A percentile compares a stretch with the other conserved stretches of the same genome.
Conservation (phyloP, 768 basidiomycete genomes). For the Gloeopeniophorella convolvens region DNA sequence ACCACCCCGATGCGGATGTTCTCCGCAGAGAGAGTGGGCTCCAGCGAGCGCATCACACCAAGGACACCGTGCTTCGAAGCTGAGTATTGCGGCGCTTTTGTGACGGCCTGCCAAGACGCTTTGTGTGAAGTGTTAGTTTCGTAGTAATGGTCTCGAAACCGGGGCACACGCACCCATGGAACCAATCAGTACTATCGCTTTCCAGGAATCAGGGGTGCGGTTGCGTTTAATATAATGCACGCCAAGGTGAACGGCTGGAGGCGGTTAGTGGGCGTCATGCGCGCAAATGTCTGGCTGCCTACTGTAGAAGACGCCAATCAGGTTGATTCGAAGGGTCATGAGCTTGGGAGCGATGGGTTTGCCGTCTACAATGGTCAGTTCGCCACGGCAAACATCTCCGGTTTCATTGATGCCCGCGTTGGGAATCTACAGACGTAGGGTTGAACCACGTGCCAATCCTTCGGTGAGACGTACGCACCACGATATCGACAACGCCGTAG, state of each 20-base stretch:
- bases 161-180: slow-evolving; percentile 27
- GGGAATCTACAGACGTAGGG: slow-evolving; percentile 17
- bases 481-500: slow-evolving; percentile 28
- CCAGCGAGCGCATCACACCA: slow-evolving; percentile 26
- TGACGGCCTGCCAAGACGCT: slow-evolving; percentile 26
- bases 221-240: slow-evolving; percentile 27
- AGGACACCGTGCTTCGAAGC: slow-evolving; percentile 30
- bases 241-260: slow-evolving; percentile 28
- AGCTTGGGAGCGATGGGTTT: slow-evolving; percentile 26
- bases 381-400: not conserved
- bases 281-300: not conserved
- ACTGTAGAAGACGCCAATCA: slow-evolving; percentile 29
- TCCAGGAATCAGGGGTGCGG: slow-evolving; percentile 17
- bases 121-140: not conserved
- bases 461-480: slow-evolving; percentile 27
- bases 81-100: slow-evolving; percentile 24
- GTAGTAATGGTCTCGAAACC: not conserved
- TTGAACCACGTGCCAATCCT: too few species aligned
- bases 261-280: not conserved
- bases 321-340: slow-evolving; percentile 27
- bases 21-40: slow-evolving; percentile 9
- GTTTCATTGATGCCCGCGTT: slow-evolving; percentile 21
- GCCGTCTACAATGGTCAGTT: slow-evolving; percentile 19
- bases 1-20: slow-evolving; percentile 26
- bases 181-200: slow-evolving; percentile 29